A percentile compares a stretch with the other conserved stretches of the same genome.
Conservation (phyloP, 2,329 filamentous ascomycete genomes). For the Microdochium bolleyi region DNA sequence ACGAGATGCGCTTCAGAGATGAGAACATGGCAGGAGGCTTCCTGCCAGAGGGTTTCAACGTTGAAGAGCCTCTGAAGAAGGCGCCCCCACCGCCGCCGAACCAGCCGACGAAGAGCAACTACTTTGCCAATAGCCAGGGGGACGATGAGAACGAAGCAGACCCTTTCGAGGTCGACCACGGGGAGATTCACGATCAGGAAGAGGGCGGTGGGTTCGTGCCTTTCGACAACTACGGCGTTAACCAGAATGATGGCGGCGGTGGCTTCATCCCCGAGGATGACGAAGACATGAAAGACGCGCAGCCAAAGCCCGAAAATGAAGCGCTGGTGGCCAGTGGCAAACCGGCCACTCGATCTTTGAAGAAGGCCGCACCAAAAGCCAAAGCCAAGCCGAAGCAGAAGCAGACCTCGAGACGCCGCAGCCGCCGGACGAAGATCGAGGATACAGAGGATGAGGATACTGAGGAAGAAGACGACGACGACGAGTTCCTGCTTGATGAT, state of each 20-base stretch:
- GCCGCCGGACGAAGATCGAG: neutral
- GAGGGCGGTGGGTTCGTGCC: neutral
- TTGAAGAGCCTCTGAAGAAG: conserved; percentile 28
- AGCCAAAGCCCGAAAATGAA: neutral
- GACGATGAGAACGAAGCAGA: conserved; percentile 33
- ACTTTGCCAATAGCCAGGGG: conserved; percentile 37
- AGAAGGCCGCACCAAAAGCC: conserved; percentile 6
- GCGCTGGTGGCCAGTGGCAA: neutral
- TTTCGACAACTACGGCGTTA: neutral
- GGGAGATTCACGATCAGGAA: neutral
- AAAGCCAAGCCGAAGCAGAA: conserved; percentile 5
- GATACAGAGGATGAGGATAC: conserved; percentile 1
- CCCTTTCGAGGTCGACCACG: neutral
- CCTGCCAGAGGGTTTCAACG: conserved; percentile 47
- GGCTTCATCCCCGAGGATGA: neutral
- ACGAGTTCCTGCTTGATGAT: neutral
- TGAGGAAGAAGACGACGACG: neutral
- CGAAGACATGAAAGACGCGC: neutral
- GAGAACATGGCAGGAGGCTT: conserved; percentile 55
- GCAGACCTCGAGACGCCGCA: conserved; percentile 1
- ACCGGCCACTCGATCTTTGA: neutral
- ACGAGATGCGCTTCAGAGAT: conserved; percentile 21
- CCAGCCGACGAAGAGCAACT: conserved; percentile 25
- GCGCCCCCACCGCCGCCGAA: conserved; percentile 8
- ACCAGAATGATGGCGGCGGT: neutral